Evolutionary conservation across 2,329 filamentous ascomycete genomes (phyloP), one percentile per base, ranked within the genome.

Genomic region (Sporothrix euskadiensis): DNA sequence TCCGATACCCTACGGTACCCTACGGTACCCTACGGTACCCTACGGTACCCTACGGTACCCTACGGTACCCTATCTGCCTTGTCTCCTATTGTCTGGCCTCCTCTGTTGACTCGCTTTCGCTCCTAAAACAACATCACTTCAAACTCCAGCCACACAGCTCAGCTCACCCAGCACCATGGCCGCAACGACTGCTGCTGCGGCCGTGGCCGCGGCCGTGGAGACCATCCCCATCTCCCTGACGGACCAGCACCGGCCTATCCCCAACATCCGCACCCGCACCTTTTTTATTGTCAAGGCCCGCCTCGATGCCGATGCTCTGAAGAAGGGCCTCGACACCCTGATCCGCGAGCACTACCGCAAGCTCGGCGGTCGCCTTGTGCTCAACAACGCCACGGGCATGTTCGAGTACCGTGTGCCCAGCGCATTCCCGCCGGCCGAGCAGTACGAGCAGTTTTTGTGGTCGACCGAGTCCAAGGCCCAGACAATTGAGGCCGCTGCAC

Each of bases 321-420:
- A 44, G 16, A 8, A n/a, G 2, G 73, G 19, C 4, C 69, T 74
- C 14, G 73, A 74, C 30, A 69, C 22, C 19, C 69, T 74, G 19
- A 69, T 74, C 54, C 69, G 73, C 16, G 39, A 71, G 16, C 61
- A 74, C 61, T 74, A 69, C 69, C 73, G 73, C 35, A 74, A 71
- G 63, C 73, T 74, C 30, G 73, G 73, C 9, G 73, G 30, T 4
- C 69, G 73, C 9, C 1, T 74, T 1, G 41, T 63, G 9, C 52
- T 14, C 9, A 41, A 74, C 69, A 44, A 19, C n/a, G 10, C 49
- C 8, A 71, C 69, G 16, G 16, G 19, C 26, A 8, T 41, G 2
- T 35, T 16, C 14, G 69, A 68, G 30, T 74, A 74, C 69, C 73
- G 59, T 22, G 30, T 74, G 7, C 73, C 73, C 4, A n/a, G 35